Conservation (phyloP, 805 yeast species). For the Saturnispora kantuleensis region DNA sequence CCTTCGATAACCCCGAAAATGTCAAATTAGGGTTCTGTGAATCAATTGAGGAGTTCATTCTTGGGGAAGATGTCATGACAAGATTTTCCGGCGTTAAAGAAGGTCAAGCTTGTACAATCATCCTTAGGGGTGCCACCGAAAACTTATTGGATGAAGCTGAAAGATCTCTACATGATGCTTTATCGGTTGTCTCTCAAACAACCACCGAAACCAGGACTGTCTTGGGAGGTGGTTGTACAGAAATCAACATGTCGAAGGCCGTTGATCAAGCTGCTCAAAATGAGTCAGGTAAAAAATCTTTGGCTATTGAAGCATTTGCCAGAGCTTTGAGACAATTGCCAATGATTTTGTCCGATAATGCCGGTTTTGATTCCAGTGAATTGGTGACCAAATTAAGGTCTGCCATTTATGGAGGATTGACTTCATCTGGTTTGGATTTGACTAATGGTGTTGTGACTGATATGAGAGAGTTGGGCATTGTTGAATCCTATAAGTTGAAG, state of each 20-base stretch:
- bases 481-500: conserved; percentile 88
- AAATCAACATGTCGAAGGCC: conserved; percentile 92
- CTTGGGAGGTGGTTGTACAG: conserved; percentile 89
- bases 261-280: conserved; percentile 89
- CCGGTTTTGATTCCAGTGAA: conserved; percentile 92
- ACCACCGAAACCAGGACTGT: conserved; percentile 87
- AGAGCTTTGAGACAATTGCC: conserved; percentile 92
- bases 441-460: conserved; percentile 80
- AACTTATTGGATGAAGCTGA: conserved; percentile 98
- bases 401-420: conserved; percentile 82
- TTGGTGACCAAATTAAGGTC: conserved; percentile 84
- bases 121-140: conserved; percentile 95
- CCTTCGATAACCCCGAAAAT: conserved; percentile 84
- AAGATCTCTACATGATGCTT: conserved; percentile 92
- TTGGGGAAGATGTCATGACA: conserved; percentile 87
- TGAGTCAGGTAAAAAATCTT: conserved; percentile 83
- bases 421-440: conserved; percentile 85
- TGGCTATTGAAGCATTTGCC: conserved; percentile 93
- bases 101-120: conserved; percentile 94
- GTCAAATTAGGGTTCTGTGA: conserved; percentile 87
- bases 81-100: conserved; percentile 93
- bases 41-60: conserved; percentile 77
- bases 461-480: conserved; percentile 87
- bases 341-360: conserved; percentile 91
- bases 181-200: conserved; percentile 90